phyloP scores from a whole-genome alignment of 2,329 filamentous ascomycete genomes.

The Akanthomyces lecanii region DNA sequence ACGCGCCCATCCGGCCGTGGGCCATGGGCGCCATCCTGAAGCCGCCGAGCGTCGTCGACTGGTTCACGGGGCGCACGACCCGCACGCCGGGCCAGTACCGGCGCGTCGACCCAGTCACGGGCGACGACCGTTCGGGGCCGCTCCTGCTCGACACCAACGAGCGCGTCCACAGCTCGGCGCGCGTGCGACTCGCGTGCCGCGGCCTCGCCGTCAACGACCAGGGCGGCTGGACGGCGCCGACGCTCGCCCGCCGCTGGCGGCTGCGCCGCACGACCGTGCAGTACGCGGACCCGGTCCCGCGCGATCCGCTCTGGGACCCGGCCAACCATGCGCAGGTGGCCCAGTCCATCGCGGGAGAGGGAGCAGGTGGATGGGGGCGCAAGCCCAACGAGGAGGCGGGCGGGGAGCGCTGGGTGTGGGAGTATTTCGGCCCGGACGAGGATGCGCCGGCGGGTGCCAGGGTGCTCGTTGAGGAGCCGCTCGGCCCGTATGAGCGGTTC shows the following conservation, averaged over 20 bases:
- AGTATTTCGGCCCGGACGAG: constrained; percentile 43
- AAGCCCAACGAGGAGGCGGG: constrained; percentile 23
- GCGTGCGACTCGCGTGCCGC: constrained; percentile 47
- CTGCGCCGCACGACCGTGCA: constrained; percentile 33
- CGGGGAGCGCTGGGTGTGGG: constrained; percentile 48
- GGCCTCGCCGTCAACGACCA: constrained; percentile 48
- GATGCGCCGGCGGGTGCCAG: constrained; percentile 37
- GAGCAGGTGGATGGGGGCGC: constrained; percentile 9
- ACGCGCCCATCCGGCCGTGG: constrained; percentile 47
- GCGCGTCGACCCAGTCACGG: constrained; percentile 39
- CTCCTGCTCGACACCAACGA: constrained; percentile 52
- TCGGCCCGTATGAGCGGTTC: constrained; percentile 50
- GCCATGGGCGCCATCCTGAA: constrained; percentile 42
- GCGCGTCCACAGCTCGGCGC: constrained; percentile 50
- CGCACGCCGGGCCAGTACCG: constrained; percentile 47
- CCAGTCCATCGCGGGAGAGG: neutral
- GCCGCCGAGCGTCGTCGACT: constrained; percentile 38
- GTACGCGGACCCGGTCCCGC: constrained; percentile 34
- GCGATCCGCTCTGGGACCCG: constrained; percentile 31
- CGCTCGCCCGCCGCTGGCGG: constrained; percentile 41
- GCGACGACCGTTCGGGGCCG: constrained; percentile 28
- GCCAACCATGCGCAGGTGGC: constrained; percentile 21
- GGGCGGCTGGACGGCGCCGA: constrained; percentile 42
- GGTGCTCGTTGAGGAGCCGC: constrained; percentile 48
- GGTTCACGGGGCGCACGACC: constrained; percentile 38